A percentile compares a stretch with the other conserved stretches of the same genome.
phyloP scores from a whole-genome alignment of 202 grass and related monocot species.

The Zizania palustris region DNA sequence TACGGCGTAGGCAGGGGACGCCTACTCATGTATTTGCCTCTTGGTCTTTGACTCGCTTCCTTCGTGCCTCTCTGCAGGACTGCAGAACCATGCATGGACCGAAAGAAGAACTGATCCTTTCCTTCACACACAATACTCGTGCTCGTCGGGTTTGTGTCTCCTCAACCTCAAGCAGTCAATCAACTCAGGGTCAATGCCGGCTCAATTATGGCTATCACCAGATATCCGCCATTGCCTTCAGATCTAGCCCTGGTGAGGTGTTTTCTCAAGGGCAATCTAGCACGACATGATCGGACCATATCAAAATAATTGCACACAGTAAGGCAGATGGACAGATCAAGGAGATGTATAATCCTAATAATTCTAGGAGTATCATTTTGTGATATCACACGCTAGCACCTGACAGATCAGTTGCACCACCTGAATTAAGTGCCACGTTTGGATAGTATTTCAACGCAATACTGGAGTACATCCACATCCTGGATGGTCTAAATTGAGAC shows the following conservation, averaged over 20 bases:
- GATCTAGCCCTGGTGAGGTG: background rate
- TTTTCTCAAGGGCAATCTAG: background rate
- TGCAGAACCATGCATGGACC: background rate
- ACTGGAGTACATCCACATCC: no score
- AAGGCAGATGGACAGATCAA: background rate
- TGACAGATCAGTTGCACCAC: constrained; percentile 25
- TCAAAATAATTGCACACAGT: background rate
- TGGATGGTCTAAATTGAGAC: background rate
- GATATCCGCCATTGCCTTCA: no score
- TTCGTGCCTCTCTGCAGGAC: background rate
- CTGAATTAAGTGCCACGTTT: background rate
- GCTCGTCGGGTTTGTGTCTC: no score
- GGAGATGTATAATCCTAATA: no score
- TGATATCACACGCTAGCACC: background rate
- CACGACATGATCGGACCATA: background rate
- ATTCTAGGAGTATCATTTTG: no score
- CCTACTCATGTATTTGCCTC: background rate
- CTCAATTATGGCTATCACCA: no score
- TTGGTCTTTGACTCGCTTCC: constrained; percentile 31
- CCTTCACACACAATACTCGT: background rate
- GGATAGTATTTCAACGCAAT: no score
- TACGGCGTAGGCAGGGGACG: background rate
- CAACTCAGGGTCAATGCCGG: no score
- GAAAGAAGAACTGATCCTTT: background rate
- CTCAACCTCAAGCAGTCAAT: no score